Base-by-base conservation (phyloP, 2,329 filamentous ascomycete species). In the Apiospora saccharicola region DNA sequence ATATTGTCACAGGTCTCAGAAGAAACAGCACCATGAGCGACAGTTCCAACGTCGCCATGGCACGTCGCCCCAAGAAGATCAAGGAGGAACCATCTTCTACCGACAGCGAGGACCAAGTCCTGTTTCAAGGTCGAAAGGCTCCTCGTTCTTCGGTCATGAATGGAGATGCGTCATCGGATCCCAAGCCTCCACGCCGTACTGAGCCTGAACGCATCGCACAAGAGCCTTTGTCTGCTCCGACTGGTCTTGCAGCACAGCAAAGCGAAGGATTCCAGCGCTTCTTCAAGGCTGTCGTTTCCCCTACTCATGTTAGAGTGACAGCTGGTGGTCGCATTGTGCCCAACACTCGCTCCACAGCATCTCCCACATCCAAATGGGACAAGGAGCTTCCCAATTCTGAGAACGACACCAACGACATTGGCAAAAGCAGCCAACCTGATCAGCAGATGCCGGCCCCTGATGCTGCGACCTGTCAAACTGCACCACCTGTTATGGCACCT, bases 211-310 rank as follows among this genome's bases (percentile, higher is more conserved):
- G 83, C n/a, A 76, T 79, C 24, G 80, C 81, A 61, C 81, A 78
- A 57, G 86, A 87, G 67, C 88, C 89, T 8, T 81, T 90, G 47
- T 82, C 86, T 69, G 89, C 89, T 30, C 90, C 90, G 14, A 80
- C 85, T 26, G 88, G 85, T 12, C 79, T 88, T 46, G 81, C 80
- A 49, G 86, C 88, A 37, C 90, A 92, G 78, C 87, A 88, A 75
- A 86, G 86, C 46, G 89, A 92, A 78, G 90, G 90, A n/a, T 92
- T 92, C 75, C 88, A 91, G 79, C 85, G 87, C 70, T 92, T 92
- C 78, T 92, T 90, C 82, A 90, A 90, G 78, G 90, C 90, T 14
- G 90, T 92, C n/a, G 86, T 89, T 5, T 92, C 90, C 46, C 90
- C 90, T 10, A 90, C 89, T 19, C 90, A 92, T 79, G 87, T 92